Evolutionary conservation across 768 basidiomycete genomes (phyloP).

Genomic region (Lentinula sp.): DNA sequence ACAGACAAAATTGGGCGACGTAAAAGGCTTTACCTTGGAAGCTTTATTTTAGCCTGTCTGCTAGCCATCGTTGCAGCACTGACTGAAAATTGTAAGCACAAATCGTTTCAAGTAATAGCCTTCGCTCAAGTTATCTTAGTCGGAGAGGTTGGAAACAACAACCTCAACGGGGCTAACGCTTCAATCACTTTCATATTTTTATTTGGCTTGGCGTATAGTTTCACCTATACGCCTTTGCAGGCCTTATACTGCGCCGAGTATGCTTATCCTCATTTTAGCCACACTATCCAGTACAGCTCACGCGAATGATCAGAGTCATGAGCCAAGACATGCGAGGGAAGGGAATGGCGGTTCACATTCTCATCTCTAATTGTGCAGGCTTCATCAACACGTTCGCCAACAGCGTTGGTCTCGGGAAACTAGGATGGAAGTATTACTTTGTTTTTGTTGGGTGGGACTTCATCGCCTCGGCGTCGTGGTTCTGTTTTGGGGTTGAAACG

Average conservation of each 20-base stretch:
- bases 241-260: slow-evolving; percentile 21
- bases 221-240: slow-evolving; percentile 20
- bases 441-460: slow-evolving; percentile 21
- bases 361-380: slow-evolving; percentile 20
- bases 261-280: background rate
- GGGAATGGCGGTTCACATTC: slow-evolving; percentile 21
- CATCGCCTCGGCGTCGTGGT: slow-evolving; percentile 16
- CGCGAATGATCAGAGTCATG: slow-evolving; percentile 13
- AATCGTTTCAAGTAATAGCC: background rate
- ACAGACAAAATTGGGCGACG: slow-evolving; percentile 18
- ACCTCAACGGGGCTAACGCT: slow-evolving; percentile 18
- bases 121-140: slow-evolving; percentile 4
- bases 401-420: slow-evolving; percentile 15
- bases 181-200: slow-evolving; percentile 20
- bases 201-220: slow-evolving; percentile 18
- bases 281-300: background rate
- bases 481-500: slow-evolving; percentile 19
- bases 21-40: slow-evolving; percentile 16
- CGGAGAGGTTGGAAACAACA: slow-evolving; percentile 14
- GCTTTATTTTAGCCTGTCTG: slow-evolving; percentile 14
- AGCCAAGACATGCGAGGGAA: slow-evolving; percentile 20
- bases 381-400: slow-evolving; percentile 23
- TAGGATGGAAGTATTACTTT: slow-evolving; percentile 21
- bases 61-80: slow-evolving; percentile 18
- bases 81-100: slow-evolving; percentile 14